phyloP scores from a whole-genome alignment of 148 eudicot genomes.

The Chenopodium berlandieri region DNA sequence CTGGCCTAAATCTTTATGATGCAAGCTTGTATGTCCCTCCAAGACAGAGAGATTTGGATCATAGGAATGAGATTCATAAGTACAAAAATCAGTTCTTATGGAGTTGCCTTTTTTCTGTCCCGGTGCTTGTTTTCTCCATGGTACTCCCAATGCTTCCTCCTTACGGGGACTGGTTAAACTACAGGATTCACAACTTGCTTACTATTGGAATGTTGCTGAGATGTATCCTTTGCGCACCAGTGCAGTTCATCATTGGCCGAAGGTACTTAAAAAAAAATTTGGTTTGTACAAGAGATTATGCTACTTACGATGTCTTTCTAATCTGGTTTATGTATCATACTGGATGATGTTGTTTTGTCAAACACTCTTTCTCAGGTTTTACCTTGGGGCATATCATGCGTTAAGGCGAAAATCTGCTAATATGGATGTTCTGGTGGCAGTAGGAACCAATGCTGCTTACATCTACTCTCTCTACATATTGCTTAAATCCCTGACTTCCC shows the following conservation, averaged over 20 bases:
- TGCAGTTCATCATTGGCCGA: constrained; percentile 82
- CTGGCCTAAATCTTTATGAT: constrained; percentile 43
- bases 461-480: constrained; percentile 78
- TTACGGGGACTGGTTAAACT: constrained; percentile 83
- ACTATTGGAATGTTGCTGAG: constrained; percentile 75
- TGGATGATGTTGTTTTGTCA: not conserved
- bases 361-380: constrained; percentile 59
- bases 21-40: constrained; percentile 73
- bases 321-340: not conserved
- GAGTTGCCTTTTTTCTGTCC: constrained; percentile 85
- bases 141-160: constrained; percentile 87
- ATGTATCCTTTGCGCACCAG: constrained; percentile 88
- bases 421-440: constrained; percentile 97
- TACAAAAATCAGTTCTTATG: constrained; percentile 71
- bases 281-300: not conserved
- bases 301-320: not conserved
- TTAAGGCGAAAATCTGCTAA: constrained; percentile 84
- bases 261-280: constrained; percentile 41
- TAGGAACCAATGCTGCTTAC: constrained; percentile 98
- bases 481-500: constrained; percentile 60
- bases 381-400: constrained; percentile 86
- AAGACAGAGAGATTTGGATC: constrained; percentile 61
- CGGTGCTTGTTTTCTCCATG: constrained; percentile 81
- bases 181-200: constrained; percentile 75
- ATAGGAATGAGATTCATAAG: constrained; percentile 47